These are phyloP conservation scores for Paecilomyces sp. DNA, from an alignment of 2,329 filamentous ascomycete species.

Conservation along the genomic window DNA sequence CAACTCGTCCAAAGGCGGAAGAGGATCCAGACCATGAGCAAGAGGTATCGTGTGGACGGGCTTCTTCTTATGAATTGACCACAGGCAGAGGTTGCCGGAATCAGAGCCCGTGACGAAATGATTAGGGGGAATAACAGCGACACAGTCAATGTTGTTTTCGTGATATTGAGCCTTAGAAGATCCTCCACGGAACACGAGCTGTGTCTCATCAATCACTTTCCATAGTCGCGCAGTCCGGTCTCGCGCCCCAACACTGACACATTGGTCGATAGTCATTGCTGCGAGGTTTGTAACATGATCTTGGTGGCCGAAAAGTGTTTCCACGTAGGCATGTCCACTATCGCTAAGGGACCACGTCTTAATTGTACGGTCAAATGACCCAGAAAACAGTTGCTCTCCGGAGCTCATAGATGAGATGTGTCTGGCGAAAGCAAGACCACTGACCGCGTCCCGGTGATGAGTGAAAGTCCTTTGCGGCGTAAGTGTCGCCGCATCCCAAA, in stretches of 20 bases:
- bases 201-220: constrained; percentile 94
- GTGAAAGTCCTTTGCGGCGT: constrained; percentile 74
- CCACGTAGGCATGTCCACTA: constrained; percentile 85
- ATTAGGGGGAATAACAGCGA: constrained; percentile 84
- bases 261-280: constrained; percentile 76
- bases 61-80: constrained; percentile 93
- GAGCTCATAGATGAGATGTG: constrained; percentile 53
- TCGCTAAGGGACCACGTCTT: constrained; percentile 78
- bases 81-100: constrained; percentile 78
- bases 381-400: constrained; percentile 81
- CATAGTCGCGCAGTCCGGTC: constrained; percentile 88
- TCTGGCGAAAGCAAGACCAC: constrained; percentile 74
- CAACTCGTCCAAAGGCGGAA: constrained; percentile 58
- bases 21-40: constrained; percentile 77
- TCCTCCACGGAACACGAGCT: constrained; percentile 89
- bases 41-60: constrained; percentile 71
- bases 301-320: constrained; percentile 94
- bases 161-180: constrained; percentile 45
- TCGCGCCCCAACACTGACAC: constrained; percentile 80
- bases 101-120: constrained; percentile 92
- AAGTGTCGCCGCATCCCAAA: constrained; percentile 78
- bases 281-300: constrained; percentile 81
- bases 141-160: constrained; percentile 84
- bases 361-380: constrained; percentile 83
- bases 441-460: constrained; percentile 87